Evolutionary conservation across 1,284 basidiomycete genomes (phyloP), one percentile per base, ranked within the genome.

Genomic region (Apiotrichum veenhuisii): DNA sequence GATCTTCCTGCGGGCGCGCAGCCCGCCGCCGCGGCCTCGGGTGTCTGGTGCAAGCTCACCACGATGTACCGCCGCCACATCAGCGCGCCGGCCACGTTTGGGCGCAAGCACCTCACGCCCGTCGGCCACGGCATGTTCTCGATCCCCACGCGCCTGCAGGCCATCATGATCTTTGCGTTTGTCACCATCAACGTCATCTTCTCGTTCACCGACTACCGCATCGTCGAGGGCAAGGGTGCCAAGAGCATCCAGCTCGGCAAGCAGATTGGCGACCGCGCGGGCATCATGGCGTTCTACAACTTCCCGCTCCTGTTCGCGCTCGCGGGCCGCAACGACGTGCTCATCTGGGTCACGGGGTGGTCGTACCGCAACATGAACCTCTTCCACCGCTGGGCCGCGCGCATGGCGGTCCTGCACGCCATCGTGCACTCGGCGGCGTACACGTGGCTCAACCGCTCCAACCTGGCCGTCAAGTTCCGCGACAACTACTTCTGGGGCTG

Each of bases 181-280:
- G 53, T 67, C 27, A 38, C 51, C 2, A 42, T 68, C 54, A 68
- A 71, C 58, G 17, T 71, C 49, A 44, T 66, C 40, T 64, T 78
- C 72, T 23, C 75, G 67, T 58, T 76, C 77, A 49, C 77, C 68
- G 60, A 80, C 72, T 66, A 84, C 71, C 47, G 89, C 76, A 44
- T 84, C 83, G 71, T 84, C 77, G 30, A 61, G 2, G 58, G 66
- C 8, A 66, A 66, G 54, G 47, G 38, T 5, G 41, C 52, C 20
- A 40, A 42, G 11, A 43, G 52, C 25, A 15, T 47, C 18, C 65
- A 68, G 49, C 42, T 67, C 22, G 55, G 38, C 2, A 55, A 67
- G 26, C 68, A 67, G 42, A 30, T 67, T 12, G 61, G 61, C 9
- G 68, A 68, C 54, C 58, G 66, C 15, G 65, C 66, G 0, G 69